Percentiles rank a stretch among this genome's conserved stretches.
Conservation (phyloP, 768 basidiomycete genomes). For the Flagelloscypha sp. region DNA sequence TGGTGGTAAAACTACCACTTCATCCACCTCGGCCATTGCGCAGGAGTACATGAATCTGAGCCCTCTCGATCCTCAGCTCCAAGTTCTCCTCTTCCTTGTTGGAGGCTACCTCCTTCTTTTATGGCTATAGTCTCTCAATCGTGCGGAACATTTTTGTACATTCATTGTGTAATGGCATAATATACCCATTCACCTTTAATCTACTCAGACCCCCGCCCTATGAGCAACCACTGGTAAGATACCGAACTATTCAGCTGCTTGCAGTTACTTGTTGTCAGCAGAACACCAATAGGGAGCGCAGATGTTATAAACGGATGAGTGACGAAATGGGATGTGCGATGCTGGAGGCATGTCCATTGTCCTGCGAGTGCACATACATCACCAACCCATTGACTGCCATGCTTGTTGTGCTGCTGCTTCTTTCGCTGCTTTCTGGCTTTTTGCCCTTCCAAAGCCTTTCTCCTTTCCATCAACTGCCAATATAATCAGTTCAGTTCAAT, state of each 20-base stretch:
- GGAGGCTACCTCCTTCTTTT: slow-evolving; percentile 56
- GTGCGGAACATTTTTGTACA: slow-evolving; percentile 3
- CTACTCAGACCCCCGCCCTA: background rate
- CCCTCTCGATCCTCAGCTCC: slow-evolving; percentile 60
- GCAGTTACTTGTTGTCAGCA: no score
- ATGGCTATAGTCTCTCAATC: slow-evolving; percentile 45
- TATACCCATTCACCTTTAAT: background rate
- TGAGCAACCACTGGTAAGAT: no score
- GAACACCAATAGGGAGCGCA: slow-evolving; percentile 9
- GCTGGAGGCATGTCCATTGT: background rate
- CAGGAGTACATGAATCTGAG: slow-evolving; percentile 28
- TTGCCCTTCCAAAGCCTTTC: slow-evolving; percentile 42
- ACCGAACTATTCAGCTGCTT: no score
- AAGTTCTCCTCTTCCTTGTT: slow-evolving; percentile 52
- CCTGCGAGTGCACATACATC: slow-evolving; percentile 14
- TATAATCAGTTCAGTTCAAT: background rate
- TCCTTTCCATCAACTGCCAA: slow-evolving; percentile 42
- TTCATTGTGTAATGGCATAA: slow-evolving; percentile 4
- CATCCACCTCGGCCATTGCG: slow-evolving; percentile 26
- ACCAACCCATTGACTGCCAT: slow-evolving; percentile 47
- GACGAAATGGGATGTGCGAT: background rate
- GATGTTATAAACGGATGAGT: slow-evolving; percentile 3
- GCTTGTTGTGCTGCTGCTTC: slow-evolving; percentile 60
- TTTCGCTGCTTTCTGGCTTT: slow-evolving; percentile 59
- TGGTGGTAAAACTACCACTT: slow-evolving; percentile 34